A percentile compares a stretch with the other conserved stretches of the same genome.
Evolutionary conservation across 495 filamentous ascomycete genomes (phyloP).

Genomic region (Penicillium salamii): DNA sequence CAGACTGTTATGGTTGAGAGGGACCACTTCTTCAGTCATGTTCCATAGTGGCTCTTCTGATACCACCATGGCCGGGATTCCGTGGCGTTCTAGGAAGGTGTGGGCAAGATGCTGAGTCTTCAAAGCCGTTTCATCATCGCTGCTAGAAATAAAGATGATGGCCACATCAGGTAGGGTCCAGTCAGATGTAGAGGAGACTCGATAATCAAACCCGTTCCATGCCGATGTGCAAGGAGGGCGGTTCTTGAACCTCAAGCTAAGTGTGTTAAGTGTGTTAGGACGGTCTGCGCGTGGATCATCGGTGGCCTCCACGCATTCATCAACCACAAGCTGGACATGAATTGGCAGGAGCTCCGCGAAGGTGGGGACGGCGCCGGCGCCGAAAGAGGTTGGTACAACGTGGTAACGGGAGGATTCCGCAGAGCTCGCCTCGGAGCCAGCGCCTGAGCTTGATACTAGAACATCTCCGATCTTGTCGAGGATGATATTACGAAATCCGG

Average conservation of each 20-base stretch:
- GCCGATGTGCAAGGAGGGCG: constrained; percentile 42
- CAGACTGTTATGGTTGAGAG: constrained; percentile 52
- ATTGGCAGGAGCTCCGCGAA: constrained; percentile 73
- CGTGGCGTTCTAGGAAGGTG: constrained; percentile 63
- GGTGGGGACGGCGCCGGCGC: constrained; percentile 49
- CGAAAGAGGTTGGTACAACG: constrained; percentile 73
- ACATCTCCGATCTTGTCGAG: constrained; percentile 74
- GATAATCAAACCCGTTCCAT: constrained; percentile 47
- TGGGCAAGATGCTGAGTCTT: constrained; percentile 54
- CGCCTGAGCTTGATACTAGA: constrained; percentile 48
- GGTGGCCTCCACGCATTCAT: constrained; percentile 62
- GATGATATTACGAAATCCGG: constrained; percentile 62
- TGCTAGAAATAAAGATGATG: constrained; percentile 61
- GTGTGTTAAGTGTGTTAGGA: constrained; percentile 45
- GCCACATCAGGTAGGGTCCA: constrained; percentile 73
- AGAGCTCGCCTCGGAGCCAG: constrained; percentile 41
- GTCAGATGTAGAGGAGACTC: constrained; percentile 40
- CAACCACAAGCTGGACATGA: constrained; percentile 70
- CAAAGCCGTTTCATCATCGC: constrained; percentile 45
- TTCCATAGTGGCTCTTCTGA: constrained; percentile 58
- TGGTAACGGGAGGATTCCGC: constrained; percentile 63
- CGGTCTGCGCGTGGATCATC: constrained; percentile 39
- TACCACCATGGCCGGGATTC: constrained; percentile 64
- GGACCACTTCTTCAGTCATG: constrained; percentile 38
- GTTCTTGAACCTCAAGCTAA: constrained; percentile 61